A percentile compares a stretch with the other conserved stretches of the same genome.
Conservation (phyloP, 106 monocot genomes). For the Phalaenopsis aphrodite region DNA sequence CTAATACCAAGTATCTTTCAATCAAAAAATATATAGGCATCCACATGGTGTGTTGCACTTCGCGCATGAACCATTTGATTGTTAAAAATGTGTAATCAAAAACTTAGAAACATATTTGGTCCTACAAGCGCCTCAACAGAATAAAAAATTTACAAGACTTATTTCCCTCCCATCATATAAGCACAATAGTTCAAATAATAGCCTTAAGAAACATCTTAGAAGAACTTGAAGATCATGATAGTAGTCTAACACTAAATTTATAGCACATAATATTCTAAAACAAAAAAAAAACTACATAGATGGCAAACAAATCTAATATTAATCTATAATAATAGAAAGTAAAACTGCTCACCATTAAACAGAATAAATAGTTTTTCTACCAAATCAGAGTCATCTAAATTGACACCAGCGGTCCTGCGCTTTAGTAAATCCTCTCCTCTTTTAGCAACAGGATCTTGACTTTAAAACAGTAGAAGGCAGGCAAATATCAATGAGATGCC, state of each 20-base stretch:
- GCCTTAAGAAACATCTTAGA: background rate
- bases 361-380: conserved; percentile 66
- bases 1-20: too few relatives aligned
- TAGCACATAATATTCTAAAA: background rate
- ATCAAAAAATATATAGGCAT: background rate
- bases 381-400: conserved; percentile 77
- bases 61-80: background rate
- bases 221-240: background rate
- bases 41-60: background rate
- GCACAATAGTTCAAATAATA: background rate
- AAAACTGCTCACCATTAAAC: conserved; percentile 70
- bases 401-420: conserved; percentile 37
- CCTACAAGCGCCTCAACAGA: background rate
- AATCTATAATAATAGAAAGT: background rate
- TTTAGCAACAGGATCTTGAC: conserved; percentile 52
- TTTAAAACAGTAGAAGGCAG: conserved; percentile 10
- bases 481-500: background rate
- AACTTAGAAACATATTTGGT: background rate
- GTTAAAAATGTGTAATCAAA: background rate
- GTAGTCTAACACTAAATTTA: background rate
- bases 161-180: too few relatives aligned
- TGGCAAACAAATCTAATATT: background rate
- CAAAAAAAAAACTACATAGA: background rate
- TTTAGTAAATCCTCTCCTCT: conserved; percentile 75
- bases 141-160: too few relatives aligned